These are phyloP conservation scores for Pseudocercospora fuligena DNA, from an alignment of 2,329 filamentous ascomycete genomes.

Conservation along the genomic window DNA sequence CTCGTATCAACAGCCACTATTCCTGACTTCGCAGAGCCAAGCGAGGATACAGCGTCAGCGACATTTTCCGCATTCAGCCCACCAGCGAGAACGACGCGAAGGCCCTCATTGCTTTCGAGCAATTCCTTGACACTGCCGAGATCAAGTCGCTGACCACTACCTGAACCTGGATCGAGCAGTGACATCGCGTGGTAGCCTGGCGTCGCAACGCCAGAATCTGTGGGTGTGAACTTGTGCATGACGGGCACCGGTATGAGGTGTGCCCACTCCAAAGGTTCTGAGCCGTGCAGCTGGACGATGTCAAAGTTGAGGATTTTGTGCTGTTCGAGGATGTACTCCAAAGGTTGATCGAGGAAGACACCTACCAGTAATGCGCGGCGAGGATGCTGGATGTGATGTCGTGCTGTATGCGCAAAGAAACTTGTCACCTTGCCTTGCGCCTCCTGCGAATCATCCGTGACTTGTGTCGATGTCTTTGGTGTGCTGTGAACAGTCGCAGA, in stretches of 20 bases:
- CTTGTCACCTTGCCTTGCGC: slow-evolving; percentile 56
- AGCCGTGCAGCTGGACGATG: slow-evolving; percentile 88
- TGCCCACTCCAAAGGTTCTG: slow-evolving; percentile 92
- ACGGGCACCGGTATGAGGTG: slow-evolving; percentile 88
- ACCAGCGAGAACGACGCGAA: slow-evolving; percentile 81
- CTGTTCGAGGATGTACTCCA: slow-evolving; percentile 79
- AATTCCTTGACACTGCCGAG: slow-evolving; percentile 68
- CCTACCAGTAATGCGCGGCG: slow-evolving; percentile 80
- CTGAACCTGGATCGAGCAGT: slow-evolving; percentile 83
- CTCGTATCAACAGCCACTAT: slow-evolving; percentile 90
- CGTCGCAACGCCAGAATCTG: slow-evolving; percentile 70
- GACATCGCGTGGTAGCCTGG: slow-evolving; percentile 84
- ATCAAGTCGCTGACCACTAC: slow-evolving; percentile 79
- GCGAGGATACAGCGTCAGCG: slow-evolving; percentile 63
- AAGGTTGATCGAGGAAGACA: slow-evolving; percentile 89
- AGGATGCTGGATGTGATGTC: slow-evolving; percentile 53
- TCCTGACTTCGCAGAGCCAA: slow-evolving; percentile 63
- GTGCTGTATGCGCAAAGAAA: slow-evolving; percentile 69
- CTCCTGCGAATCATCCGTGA: slow-evolving; percentile 21
- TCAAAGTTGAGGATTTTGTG: slow-evolving; percentile 79
- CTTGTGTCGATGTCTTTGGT: slow-evolving; percentile 41
- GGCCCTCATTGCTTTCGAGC: slow-evolving; percentile 69
- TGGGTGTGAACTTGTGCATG: slow-evolving; percentile 80
- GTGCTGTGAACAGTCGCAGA: slow-evolving; percentile 73
- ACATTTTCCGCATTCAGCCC: slow-evolving; percentile 84